Evolutionary conservation across 1,139 yeast species (phyloP).

Genomic region (Pichia sp.): DNA sequence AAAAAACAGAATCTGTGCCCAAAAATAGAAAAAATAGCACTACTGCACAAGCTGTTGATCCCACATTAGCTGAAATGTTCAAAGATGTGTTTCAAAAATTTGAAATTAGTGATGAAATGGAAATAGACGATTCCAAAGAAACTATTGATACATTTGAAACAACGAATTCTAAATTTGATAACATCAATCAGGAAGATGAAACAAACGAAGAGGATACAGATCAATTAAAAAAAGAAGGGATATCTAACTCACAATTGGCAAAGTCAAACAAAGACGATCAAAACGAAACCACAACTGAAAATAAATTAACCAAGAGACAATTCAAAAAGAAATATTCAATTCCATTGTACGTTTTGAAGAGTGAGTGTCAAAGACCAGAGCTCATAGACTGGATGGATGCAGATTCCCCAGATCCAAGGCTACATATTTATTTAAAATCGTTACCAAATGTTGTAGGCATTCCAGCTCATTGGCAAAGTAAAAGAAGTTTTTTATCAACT

Average conservation of each 20-base stretch:
- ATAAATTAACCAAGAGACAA: slow-evolving; percentile 34
- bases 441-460: slow-evolving; percentile 66
- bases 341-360: slow-evolving; percentile 63
- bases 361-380: slow-evolving; percentile 56
- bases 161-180: neutral
- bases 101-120: slow-evolving; percentile 15
- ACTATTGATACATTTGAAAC: neutral
- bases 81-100: slow-evolving; percentile 40
- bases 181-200: neutral
- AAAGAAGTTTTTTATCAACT: slow-evolving; percentile 71
- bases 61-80: slow-evolving; percentile 37
- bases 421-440: slow-evolving; percentile 60
- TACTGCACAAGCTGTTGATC: slow-evolving; percentile 1
- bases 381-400: slow-evolving; percentile 82
- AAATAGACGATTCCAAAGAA: neutral
- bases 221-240: slow-evolving; percentile 28
- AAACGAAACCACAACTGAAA: slow-evolving; percentile 10
- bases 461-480: slow-evolving; percentile 80
- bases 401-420: slow-evolving; percentile 72
- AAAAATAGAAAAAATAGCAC: neutral
- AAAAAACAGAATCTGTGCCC: neutral
- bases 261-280: slow-evolving; percentile 19
- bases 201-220: slow-evolving; percentile 16
- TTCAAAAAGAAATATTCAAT: slow-evolving; percentile 47
- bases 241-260: neutral